These are phyloP conservation scores for Magnolia sinica DNA, from an alignment of 164 flowering plant species.

Conservation along the genomic window DNA sequence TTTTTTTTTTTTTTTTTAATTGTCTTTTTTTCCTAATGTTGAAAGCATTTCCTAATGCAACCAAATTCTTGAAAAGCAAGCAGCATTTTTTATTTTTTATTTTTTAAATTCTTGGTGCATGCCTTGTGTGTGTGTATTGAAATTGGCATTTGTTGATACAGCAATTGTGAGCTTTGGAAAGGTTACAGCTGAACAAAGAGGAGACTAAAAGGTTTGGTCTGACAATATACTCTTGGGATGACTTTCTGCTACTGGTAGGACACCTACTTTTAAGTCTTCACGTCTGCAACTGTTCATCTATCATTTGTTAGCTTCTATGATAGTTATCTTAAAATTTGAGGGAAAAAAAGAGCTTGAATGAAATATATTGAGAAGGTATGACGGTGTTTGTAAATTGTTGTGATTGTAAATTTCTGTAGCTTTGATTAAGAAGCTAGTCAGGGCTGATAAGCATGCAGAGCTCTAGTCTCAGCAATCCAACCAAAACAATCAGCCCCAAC, in stretches of 20 bases:
- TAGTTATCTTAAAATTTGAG: not conserved
- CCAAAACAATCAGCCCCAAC: conserved; percentile 47
- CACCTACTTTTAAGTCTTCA: conserved; percentile 12
- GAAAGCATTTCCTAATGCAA: too few relatives aligned
- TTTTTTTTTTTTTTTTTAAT: too few relatives aligned
- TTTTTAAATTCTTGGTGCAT: not conserved
- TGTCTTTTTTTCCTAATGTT: too few relatives aligned
- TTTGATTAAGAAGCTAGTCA: conserved; percentile 61
- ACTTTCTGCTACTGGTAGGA: conserved; percentile 70
- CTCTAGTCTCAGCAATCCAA: conserved; percentile 51
- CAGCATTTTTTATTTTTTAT: not conserved
- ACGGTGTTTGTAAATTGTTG: too few relatives aligned
- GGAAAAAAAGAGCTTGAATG: too few relatives aligned
- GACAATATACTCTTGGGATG: conserved; percentile 75
- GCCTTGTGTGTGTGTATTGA: not conserved
- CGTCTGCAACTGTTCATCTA: not conserved
- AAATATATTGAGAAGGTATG: too few relatives aligned
- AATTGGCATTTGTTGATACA: conserved; percentile 15
- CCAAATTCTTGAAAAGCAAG: too few relatives aligned
- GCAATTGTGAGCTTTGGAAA: conserved; percentile 94
- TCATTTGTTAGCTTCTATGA: not conserved
- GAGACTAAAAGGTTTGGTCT: conserved; percentile 56
- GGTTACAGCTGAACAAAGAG: conserved; percentile 59
- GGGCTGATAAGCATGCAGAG: conserved; percentile 72
- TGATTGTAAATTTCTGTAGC: conserved; percentile 9